Conservation (phyloP, 1,284 basidiomycete species). For the Irpex sp. region DNA sequence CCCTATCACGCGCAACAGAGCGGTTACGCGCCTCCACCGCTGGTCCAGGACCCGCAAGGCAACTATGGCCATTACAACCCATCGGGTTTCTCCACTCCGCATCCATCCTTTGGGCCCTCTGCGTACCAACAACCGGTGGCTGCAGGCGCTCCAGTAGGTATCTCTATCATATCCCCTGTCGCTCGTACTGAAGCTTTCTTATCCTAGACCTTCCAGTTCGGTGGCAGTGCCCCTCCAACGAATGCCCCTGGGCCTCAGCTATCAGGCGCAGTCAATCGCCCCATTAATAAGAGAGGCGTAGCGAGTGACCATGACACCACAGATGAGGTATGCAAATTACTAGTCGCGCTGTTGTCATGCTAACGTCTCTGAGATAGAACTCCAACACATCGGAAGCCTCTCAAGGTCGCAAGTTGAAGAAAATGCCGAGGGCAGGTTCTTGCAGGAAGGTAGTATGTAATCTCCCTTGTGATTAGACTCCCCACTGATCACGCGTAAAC, state of each 20-base stretch:
- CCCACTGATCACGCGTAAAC: neutral
- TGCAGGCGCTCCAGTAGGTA: no score
- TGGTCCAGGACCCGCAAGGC: neutral
- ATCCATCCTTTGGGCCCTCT: no score
- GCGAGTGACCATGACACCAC: neutral
- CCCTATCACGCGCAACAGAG: neutral
- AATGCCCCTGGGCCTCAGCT: neutral
- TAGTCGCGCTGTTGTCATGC: neutral
- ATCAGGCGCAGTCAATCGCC: neutral
- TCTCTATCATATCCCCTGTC: no score
- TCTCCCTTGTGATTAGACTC: neutral
- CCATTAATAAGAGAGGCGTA: neutral
- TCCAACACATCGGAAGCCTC: neutral
- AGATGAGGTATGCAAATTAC: neutral
- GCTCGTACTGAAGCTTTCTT: no score
- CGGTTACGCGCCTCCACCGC: no score
- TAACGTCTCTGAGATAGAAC: neutral
- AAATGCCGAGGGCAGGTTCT: neutral
- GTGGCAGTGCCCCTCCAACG: neutral
- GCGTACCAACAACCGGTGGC: no score
- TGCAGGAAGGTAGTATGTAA: neutral
- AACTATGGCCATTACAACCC: neutral
- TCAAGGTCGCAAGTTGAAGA: neutral
- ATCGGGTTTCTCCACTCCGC: no score
- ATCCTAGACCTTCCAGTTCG: no score